Evolutionary conservation across 148 eudicot genomes (phyloP).

Genomic region (Vaccinium vitisidaea): DNA sequence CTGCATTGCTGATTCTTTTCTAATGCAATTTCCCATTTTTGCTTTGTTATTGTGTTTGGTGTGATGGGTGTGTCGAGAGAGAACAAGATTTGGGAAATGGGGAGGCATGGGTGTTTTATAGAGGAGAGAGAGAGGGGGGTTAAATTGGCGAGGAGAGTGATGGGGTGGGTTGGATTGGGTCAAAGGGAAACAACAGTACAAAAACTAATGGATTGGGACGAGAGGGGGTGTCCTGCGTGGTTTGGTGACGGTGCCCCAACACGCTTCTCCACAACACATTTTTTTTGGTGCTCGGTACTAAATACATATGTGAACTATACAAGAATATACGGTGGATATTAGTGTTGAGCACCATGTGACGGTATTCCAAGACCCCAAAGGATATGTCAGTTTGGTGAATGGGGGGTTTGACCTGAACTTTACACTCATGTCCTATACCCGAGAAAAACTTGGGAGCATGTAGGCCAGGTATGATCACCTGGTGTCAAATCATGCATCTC

Average conservation of each 20-base stretch:
- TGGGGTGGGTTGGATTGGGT: background rate
- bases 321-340: too few species aligned
- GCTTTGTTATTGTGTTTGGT: background rate
- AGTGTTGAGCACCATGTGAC: too few species aligned
- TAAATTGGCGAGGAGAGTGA: background rate
- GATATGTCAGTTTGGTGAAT: background rate
- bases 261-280: too few species aligned
- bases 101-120: background rate
- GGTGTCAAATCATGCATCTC: too few species aligned
- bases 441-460: too few species aligned
- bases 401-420: background rate
- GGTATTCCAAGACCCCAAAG: too few species aligned
- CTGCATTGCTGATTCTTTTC: constrained; percentile 21
- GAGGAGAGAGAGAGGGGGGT: background rate
- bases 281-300: too few species aligned
- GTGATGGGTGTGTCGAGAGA: background rate
- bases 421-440: too few species aligned
- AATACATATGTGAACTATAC: too few species aligned
- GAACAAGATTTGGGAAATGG: background rate
- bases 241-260: background rate
- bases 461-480: too few species aligned
- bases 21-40: constrained; percentile 27
- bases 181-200: background rate
- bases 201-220: background rate
- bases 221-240: background rate